phyloP scores from a whole-genome alignment of 495 filamentous ascomycete species.

The Cryomyces minteri region DNA sequence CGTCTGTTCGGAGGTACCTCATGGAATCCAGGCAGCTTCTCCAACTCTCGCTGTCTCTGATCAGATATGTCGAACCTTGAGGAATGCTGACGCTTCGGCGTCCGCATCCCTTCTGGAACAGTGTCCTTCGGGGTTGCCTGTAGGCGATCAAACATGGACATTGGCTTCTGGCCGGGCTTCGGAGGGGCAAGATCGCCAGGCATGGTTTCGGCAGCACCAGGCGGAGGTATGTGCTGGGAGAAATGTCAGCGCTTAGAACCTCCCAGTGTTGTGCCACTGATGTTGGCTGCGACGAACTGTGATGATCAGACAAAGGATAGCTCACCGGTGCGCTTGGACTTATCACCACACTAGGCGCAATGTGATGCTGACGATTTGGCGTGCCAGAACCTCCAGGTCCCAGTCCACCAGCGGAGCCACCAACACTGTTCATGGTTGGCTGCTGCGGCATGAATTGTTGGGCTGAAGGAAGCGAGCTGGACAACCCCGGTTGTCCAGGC shows the following conservation, averaged over 20 bases:
- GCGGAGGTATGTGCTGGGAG: constrained; percentile 72
- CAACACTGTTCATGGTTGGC: constrained; percentile 15
- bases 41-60: constrained; percentile 73
- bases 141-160: constrained; percentile 68
- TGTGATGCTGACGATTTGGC: constrained; percentile 30
- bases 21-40: constrained; percentile 97
- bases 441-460: constrained; percentile 19
- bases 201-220: constrained; percentile 93
- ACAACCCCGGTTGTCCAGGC: constrained; percentile 22
- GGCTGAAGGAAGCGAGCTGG: constrained; percentile 19
- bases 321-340: constrained; percentile 89
- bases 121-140: constrained; percentile 80
- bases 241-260: neutral
- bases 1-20: constrained; percentile 89
- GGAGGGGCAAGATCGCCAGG: constrained; percentile 92
- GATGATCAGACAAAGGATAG: constrained; percentile 3
- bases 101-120: constrained; percentile 83
- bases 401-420: constrained; percentile 30
- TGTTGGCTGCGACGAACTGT: neutral
- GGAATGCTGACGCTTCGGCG: constrained; percentile 89
- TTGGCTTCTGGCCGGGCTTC: constrained; percentile 65
- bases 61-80: constrained; percentile 97
- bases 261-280: neutral
- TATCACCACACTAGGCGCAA: constrained; percentile 84
- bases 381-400: constrained; percentile 30